A percentile compares a stretch with the other conserved stretches of the same genome.
These are phyloP conservation scores for Camellia lanceoleosa DNA, from an alignment of 148 eudicot genomes.

Conservation along the genomic window DNA sequence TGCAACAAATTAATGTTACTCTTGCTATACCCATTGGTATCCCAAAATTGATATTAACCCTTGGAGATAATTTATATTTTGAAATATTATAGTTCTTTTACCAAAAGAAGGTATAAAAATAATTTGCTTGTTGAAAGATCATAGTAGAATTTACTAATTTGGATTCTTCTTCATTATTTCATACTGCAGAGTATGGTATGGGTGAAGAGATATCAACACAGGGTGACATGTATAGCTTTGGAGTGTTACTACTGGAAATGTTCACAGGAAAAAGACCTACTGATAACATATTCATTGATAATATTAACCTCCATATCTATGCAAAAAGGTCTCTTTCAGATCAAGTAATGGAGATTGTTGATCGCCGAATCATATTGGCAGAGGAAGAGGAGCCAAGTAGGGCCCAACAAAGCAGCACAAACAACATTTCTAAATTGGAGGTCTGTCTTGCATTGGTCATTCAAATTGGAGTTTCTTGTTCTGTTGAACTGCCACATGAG, in stretches of 20 bases:
- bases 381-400: neutral
- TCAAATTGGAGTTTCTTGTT: slow-evolving; percentile 16
- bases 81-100: neutral
- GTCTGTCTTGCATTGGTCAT: slow-evolving; percentile 9
- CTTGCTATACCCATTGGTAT: no score
- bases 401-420: neutral
- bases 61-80: no score
- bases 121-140: neutral
- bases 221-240: slow-evolving; percentile 23
- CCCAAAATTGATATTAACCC: no score
- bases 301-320: neutral
- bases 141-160: neutral
- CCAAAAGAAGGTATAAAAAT: neutral
- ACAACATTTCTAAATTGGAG: neutral
- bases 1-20: no score
- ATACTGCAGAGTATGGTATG: slow-evolving; percentile 20
- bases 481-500: slow-evolving; percentile 16
- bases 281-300: neutral
- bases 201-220: slow-evolving; percentile 4
- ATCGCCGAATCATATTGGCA: neutral
- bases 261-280: slow-evolving; percentile 22
- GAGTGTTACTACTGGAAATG: slow-evolving; percentile 15
- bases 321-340: slow-evolving; percentile 5
- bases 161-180: neutral
- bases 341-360: slow-evolving; percentile 10